Evolutionary conservation across 306 rosid genomes (phyloP), one percentile per base, ranked within the genome.

Genomic region (peach (Prunus persica)): DNA sequence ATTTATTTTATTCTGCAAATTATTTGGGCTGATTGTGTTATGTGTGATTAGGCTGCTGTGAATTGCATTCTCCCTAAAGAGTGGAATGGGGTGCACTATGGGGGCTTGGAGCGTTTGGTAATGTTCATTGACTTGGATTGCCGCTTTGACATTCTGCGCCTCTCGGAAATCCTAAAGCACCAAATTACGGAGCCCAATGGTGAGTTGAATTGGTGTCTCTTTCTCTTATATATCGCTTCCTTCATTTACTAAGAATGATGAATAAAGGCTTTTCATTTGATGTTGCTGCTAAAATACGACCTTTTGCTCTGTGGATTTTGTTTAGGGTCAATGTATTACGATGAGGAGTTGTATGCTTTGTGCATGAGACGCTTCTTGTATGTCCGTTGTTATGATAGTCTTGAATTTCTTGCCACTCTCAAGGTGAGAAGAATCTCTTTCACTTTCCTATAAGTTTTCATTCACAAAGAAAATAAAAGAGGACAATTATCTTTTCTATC

Each of bases 351-450:
- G 32, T 80, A 69, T 83, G 56, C 73, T 74, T 78, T 84, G 67
- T 94, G 97, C 81, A 83, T 94, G 97, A 75, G 82, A 38, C 89
- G 97, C 11, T 94, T 94, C 86, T 38, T 88, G 67, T 94, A 90
- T 32, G 76, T 76, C 67, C 96, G 92, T 55, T 94, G 97, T 81
- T 91, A 87, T 20, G 87, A 81, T 55, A 90, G 86, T 82, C 83
- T 91, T 73, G 82, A 91, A n/a, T 91, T 90, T 82, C 96, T 94
- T 84, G 91, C 90, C 72, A 88, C 89, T 79, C 98, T 94, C 82
- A 94, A 89, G 96, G 98, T 89, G 75, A 76, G 72, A 38, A 25
- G 47, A 30, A 72, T 20, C 50, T 46, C 22, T 68, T 52, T 69
- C 18, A 27, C 11, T 9, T 49, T 30, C 3, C 50, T 16, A 1